These are phyloP conservation scores for Leishmania turanica DNA, from an alignment of 208 protist genomes.

Conservation along the genomic window DNA sequence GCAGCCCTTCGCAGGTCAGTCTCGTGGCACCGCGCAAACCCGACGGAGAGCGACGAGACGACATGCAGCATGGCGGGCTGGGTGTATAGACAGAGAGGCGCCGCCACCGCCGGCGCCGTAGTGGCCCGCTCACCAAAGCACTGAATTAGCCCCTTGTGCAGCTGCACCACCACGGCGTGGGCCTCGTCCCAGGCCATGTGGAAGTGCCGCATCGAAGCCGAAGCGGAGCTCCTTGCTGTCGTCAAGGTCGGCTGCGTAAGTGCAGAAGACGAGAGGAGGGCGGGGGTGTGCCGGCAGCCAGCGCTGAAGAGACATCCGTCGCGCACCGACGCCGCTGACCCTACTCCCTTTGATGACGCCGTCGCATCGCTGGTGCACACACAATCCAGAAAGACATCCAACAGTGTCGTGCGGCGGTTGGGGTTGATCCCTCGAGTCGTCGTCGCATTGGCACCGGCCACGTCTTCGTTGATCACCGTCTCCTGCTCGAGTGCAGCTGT, in stretches of 20 bases:
- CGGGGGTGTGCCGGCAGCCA: background rate
- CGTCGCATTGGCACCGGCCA: background rate
- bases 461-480: background rate
- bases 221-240: background rate
- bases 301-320: background rate
- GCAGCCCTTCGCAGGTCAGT: conserved; percentile 12
- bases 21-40: conserved; percentile 36
- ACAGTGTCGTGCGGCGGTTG: background rate
- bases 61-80: conserved; percentile 44
- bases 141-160: conserved; percentile 10
- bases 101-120: background rate
- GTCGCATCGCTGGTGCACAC: background rate
- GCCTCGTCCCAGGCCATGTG: conserved; percentile 3
- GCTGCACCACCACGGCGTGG: conserved; percentile 11
- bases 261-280: background rate
- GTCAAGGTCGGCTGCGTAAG: background rate
- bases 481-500: background rate
- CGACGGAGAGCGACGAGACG: conserved; percentile 13
- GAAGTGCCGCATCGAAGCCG: conserved; percentile 3
- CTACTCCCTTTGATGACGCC: background rate
- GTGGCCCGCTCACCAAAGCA: background rate
- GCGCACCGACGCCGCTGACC: background rate
- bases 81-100: conserved; percentile 28
- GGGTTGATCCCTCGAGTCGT: background rate
- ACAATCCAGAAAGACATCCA: conserved; percentile 2